Evolutionary conservation across 176 grass and related monocot species (phyloP).

Genomic region (Pontederia crassipes): DNA sequence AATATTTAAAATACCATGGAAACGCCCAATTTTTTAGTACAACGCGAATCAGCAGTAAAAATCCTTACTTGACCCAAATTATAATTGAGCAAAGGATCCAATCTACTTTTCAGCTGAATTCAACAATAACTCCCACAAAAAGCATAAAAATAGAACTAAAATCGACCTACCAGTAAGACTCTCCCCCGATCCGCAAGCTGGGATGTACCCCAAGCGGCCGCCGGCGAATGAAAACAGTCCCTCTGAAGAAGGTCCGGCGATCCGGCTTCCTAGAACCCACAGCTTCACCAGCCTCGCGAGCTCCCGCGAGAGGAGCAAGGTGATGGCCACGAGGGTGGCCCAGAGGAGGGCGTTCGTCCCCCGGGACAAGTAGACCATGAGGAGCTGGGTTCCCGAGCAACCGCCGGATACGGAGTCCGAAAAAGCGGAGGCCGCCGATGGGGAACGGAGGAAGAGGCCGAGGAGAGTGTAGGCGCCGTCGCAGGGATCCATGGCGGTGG

Average conservation of each 20-base stretch:
- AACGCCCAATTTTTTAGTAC: neutral
- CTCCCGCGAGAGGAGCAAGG: constrained; percentile 37
- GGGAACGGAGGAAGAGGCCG: constrained; percentile 44
- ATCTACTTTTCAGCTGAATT: neutral
- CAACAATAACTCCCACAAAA: neutral
- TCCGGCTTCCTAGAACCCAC: constrained; percentile 50
- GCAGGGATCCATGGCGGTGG: constrained; percentile 14
- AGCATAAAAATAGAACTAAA: neutral
- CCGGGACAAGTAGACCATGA: constrained; percentile 50
- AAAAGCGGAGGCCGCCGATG: neutral
- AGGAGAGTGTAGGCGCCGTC: constrained; percentile 59
- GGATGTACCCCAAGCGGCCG: constrained; percentile 23
- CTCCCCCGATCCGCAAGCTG: constrained; percentile 33
- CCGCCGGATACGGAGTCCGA: constrained; percentile 26
- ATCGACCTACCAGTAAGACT: constrained; percentile 38
- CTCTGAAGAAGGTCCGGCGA: constrained; percentile 43
- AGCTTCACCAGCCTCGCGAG: constrained; percentile 43
- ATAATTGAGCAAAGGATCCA: neutral
- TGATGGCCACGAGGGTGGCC: constrained; percentile 43
- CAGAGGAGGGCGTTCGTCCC: constrained; percentile 87
- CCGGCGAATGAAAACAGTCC: neutral
- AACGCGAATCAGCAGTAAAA: neutral
- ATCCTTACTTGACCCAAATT: neutral
- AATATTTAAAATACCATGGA: neutral
- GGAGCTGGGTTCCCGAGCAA: constrained; percentile 28